Conservation (phyloP, 257 asterid species). For the Solanum dulcamara region DNA sequence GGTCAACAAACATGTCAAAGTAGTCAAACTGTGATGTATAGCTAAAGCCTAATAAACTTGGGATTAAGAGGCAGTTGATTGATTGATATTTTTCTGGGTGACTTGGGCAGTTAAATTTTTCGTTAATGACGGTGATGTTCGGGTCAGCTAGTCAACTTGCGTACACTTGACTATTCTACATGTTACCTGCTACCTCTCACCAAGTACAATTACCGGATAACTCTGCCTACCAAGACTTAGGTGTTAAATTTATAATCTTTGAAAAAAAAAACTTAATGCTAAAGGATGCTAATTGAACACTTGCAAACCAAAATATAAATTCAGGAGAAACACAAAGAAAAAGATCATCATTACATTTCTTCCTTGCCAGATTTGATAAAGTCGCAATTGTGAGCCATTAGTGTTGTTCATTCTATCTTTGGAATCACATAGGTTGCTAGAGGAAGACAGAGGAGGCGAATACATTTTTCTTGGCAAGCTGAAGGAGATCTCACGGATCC, state of each 20-base stretch:
- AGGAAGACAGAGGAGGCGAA: constrained; percentile 13
- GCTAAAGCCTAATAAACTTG: neutral
- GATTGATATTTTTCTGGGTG: neutral
- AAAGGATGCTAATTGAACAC: neutral
- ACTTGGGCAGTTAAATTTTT: neutral
- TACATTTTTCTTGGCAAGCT: constrained; percentile 11
- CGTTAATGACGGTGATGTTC: neutral
- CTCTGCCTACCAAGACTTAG: neutral
- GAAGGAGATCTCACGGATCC: neutral
- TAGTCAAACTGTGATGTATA: neutral
- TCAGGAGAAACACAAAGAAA: neutral
- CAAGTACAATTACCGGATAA: neutral
- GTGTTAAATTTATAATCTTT: neutral
- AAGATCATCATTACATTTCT: constrained; percentile 27
- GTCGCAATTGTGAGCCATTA: constrained; percentile 16
- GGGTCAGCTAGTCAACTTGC: neutral
- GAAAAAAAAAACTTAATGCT: neutral
- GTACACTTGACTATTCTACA: neutral
- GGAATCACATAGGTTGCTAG: neutral
- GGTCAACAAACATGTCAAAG: neutral
- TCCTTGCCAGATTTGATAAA: constrained; percentile 47
- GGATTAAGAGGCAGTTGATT: neutral
- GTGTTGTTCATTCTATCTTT: constrained; percentile 1
- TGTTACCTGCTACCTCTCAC: neutral
- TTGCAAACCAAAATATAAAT: neutral